phyloP scores from a whole-genome alignment of 495 filamentous ascomycete species.

The Podospora pseudoanserina region DNA sequence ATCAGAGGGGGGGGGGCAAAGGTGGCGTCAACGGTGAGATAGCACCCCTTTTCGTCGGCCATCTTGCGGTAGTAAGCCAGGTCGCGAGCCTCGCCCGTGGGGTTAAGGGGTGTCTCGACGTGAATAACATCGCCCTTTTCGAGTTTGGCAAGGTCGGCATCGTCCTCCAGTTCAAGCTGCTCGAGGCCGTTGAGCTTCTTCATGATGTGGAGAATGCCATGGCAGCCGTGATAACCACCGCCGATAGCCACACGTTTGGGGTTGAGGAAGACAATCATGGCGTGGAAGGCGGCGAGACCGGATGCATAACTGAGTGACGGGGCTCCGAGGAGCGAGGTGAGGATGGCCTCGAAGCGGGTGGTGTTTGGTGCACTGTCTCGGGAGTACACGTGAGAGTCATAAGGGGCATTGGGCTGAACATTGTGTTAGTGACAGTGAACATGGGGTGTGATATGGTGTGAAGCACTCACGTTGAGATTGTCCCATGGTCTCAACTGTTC shows the following conservation, averaged over 20 bases:
- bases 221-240: slow-evolving; percentile 88
- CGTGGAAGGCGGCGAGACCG: slow-evolving; percentile 84
- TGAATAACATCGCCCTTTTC: slow-evolving; percentile 78
- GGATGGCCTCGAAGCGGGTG: slow-evolving; percentile 78
- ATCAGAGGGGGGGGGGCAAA: slow-evolving; percentile 89
- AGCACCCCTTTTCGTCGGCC: slow-evolving; percentile 69
- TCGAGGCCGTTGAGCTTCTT: slow-evolving; percentile 65
- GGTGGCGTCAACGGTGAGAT: slow-evolving; percentile 81
- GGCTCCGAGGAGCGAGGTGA: slow-evolving; percentile 67
- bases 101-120: slow-evolving; percentile 90
- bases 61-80: slow-evolving; percentile 64
- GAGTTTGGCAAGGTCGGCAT: slow-evolving; percentile 43
- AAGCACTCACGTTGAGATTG: slow-evolving; percentile 42
- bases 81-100: slow-evolving; percentile 72
- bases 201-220: slow-evolving; percentile 72
- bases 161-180: slow-evolving; percentile 57
- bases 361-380: slow-evolving; percentile 69
- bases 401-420: slow-evolving; percentile 35
- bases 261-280: slow-evolving; percentile 69
- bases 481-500: slow-evolving; percentile 51
- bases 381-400: slow-evolving; percentile 70
- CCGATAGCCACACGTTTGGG: slow-evolving; percentile 75
- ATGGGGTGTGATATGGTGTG: neutral
- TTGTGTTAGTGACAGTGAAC: neutral
- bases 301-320: slow-evolving; percentile 73